Percentiles rank a stretch among this genome's conserved stretches.
These are phyloP conservation scores for Camellia japonica DNA, from an alignment of 148 eudicot species.

Conservation along the genomic window DNA sequence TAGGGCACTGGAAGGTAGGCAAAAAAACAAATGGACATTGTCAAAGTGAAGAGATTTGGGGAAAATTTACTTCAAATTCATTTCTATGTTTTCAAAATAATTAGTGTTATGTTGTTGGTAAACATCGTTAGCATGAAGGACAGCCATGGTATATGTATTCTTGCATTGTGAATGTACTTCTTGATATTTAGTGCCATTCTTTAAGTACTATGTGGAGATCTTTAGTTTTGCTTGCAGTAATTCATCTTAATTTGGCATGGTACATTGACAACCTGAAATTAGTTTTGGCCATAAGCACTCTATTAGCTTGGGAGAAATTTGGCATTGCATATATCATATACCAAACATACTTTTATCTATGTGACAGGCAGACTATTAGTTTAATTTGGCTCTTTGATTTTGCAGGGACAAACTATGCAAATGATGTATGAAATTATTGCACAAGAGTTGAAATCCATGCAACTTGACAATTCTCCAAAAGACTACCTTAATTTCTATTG, in stretches of 20 bases:
- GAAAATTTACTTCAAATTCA: not conserved
- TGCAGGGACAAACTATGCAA: constrained; percentile 56
- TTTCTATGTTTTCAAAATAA: not conserved
- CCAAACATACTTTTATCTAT: not conserved
- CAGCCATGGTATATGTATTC: not conserved
- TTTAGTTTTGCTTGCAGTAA: not conserved
- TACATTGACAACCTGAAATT: not conserved
- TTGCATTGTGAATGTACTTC: not conserved
- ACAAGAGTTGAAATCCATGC: constrained; percentile 51
- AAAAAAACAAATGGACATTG: not conserved
- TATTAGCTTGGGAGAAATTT: not conserved
- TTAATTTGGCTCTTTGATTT: constrained; percentile 5
- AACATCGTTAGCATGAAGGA: not conserved
- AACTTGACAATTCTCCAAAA: constrained; percentile 47
- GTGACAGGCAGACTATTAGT: not conserved
- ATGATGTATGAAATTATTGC: constrained; percentile 76
- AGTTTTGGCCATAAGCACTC: constrained; percentile 7
- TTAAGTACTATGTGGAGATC: not conserved
- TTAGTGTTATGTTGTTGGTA: not conserved
- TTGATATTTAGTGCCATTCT: not conserved
- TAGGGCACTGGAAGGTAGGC: not conserved
- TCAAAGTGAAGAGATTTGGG: not conserved
- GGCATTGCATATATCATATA: not conserved
- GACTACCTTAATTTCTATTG: constrained; percentile 91
- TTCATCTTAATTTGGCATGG: not conserved